Conservation (phyloP, 1,139 yeast species). For the Lodderomyces metapsilosis region DNA sequence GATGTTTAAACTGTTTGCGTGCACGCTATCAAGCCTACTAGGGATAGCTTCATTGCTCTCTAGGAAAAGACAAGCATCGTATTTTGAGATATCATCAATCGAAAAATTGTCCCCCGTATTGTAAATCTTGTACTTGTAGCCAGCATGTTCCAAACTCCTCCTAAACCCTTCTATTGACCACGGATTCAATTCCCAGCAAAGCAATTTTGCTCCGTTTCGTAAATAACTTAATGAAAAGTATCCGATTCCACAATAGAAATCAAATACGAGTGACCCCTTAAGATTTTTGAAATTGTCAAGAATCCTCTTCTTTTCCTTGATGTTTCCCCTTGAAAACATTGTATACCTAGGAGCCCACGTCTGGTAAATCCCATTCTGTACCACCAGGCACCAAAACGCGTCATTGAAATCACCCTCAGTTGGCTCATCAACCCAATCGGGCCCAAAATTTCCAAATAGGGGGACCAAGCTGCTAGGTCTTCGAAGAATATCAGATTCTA, state of each 20-base stretch:
- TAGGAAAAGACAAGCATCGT: constrained; percentile 44
- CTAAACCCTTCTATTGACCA: constrained; percentile 77
- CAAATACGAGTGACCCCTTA: constrained; percentile 49
- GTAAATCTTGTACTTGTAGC: constrained; percentile 38
- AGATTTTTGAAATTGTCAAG: constrained; percentile 38
- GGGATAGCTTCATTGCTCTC: constrained; percentile 60
- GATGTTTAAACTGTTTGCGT: constrained; percentile 23
- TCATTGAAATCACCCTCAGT: constrained; percentile 37
- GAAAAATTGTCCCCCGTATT: constrained; percentile 19
- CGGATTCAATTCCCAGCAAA: constrained; percentile 85
- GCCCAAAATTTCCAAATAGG: constrained; percentile 66
- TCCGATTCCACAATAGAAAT: constrained; percentile 83
- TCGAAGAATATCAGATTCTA: constrained; percentile 54
- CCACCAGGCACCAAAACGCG: constrained; percentile 71
- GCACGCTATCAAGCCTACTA: constrained; percentile 35
- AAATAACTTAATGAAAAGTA: constrained; percentile 76
- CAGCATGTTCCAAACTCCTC: constrained; percentile 52
- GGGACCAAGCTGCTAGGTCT: constrained; percentile 61
- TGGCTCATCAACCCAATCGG: constrained; percentile 39
- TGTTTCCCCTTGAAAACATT: constrained; percentile 89
- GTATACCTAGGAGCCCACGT: constrained; percentile 84
- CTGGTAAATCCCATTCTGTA: constrained; percentile 76
- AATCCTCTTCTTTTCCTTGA: constrained; percentile 75
- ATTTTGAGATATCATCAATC: constrained; percentile 16
- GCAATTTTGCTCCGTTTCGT: constrained; percentile 51